Evolutionary conservation across 2,329 filamentous ascomycete genomes (phyloP), one percentile per base, ranked within the genome.

Genomic region (Fusarium begoniae): DNA sequence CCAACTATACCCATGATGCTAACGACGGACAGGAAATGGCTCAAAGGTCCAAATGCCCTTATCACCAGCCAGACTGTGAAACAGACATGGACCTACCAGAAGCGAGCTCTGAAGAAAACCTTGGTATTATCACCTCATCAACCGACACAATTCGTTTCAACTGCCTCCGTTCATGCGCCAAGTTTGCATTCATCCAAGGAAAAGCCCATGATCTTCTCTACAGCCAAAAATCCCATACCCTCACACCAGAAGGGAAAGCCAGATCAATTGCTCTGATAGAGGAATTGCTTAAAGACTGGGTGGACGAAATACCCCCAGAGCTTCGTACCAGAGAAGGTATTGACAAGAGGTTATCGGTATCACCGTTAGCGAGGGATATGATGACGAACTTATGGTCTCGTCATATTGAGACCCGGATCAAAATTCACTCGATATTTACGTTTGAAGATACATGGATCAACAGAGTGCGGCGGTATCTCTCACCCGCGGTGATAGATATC

Each of bases 31-130:
- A 83, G 75, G 82, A 84, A 45, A 74, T 84, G n/a, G 81, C 81
- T 35, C 66, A 84, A 15, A 78, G 78, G 7, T 77, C 79, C 11
- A 76, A 72, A 41, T 80, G 79, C 15, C 81, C 82, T 2, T 83
- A 82, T 20, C 64, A 82, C 11, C 82, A 83, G 26, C 60, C 77
- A 0, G 82, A 85, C 47, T 69, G 67, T 9, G 83, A 85, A 59
- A 78, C 83, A 1, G 82, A 84, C 38, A 66, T 84, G 8, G 75
- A 78, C 1, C 26, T 76, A 66, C 83, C 58, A 2, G 66, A 57
- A 1, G 11, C 8, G 14, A 30, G 65, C 6, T 51, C 71, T 5
- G 59, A 67, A n/a, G 68, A 69, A 5, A 51, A 50, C 0, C 12
- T 76, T 2, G 75, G 75, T 9, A 17, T 77, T n/a, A 66, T 77